phyloP scores from a whole-genome alignment of 306 rosid species.

The Calophaca sinica region DNA sequence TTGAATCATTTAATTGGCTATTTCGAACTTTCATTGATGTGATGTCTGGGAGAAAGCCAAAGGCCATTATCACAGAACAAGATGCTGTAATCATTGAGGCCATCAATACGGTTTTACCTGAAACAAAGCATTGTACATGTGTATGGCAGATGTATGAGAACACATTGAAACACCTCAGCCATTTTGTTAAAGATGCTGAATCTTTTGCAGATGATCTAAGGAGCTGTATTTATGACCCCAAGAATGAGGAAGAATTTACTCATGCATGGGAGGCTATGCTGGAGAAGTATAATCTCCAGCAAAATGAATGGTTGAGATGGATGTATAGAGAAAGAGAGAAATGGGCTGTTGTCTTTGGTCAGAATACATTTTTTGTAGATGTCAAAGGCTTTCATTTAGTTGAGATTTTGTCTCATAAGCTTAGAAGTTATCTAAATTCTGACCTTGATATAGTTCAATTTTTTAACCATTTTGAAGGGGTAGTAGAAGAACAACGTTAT shows the following conservation, averaged over 20 bases:
- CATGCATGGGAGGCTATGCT: constrained; percentile 65
- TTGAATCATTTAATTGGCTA: constrained; percentile 67
- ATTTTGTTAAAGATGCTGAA: constrained; percentile 54
- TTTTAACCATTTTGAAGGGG: constrained; percentile 62
- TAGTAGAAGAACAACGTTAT: constrained; percentile 59
- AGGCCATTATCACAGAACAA: constrained; percentile 66
- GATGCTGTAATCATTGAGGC: constrained; percentile 69
- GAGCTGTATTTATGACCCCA: constrained; percentile 61
- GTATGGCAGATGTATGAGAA: constrained; percentile 69
- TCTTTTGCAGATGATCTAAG: constrained; percentile 62
- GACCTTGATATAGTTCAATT: constrained; percentile 59
- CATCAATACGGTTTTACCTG: constrained; percentile 58
- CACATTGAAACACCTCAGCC: constrained; percentile 63
- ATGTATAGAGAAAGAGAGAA: constrained; percentile 70
- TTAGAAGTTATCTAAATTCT: constrained; percentile 52
- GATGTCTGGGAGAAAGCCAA: constrained; percentile 71
- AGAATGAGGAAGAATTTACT: constrained; percentile 62
- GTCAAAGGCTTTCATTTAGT: constrained; percentile 61
- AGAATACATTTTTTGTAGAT: constrained; percentile 64
- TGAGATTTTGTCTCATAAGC: constrained; percentile 57
- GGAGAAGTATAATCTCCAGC: constrained; percentile 60
- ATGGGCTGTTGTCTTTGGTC: constrained; percentile 66
- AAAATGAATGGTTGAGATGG: constrained; percentile 79
- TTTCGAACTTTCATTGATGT: constrained; percentile 57
- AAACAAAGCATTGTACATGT: constrained; percentile 55